Conservation (phyloP, 139 green algal genomes). For the Eudorina sp. region DNA sequence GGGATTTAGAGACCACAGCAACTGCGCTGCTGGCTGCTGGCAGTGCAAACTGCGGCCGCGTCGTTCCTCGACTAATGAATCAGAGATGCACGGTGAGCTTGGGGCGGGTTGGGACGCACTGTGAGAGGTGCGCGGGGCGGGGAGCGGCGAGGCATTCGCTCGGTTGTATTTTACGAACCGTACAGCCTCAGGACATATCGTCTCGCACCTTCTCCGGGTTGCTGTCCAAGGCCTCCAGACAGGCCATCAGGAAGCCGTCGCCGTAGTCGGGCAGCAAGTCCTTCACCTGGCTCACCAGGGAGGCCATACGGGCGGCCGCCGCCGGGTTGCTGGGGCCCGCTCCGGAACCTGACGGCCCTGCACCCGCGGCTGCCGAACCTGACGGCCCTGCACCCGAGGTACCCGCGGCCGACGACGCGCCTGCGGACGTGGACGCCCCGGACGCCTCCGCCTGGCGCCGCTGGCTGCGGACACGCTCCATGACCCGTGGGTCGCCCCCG, state of each 20-base stretch:
- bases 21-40: too few species aligned
- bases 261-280: conserved; percentile 87
- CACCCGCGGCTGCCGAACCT: not conserved
- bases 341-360: not conserved
- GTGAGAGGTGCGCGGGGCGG: too few species aligned
- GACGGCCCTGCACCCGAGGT: not conserved
- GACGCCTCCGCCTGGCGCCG: not conserved
- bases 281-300: conserved; percentile 59
- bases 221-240: conserved; percentile 63
- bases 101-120: too few species aligned
- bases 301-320: not conserved
- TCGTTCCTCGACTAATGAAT: too few species aligned
- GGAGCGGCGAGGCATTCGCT: too few species aligned
- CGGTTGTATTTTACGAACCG: too few species aligned
- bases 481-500: conserved; percentile 47
- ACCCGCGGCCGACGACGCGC: conserved; percentile 17
- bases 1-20: too few species aligned
- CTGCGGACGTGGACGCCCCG: not conserved
- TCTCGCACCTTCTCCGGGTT: conserved; percentile 67
- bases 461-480: conserved; percentile 37
- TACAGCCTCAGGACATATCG: not conserved
- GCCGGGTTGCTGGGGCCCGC: not conserved
- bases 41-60: too few species aligned
- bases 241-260: conserved; percentile 77
- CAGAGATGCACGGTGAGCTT: too few species aligned